Conservation (phyloP, 805 yeast genomes). For the Schizosaccharomyces octosporus region DNA sequence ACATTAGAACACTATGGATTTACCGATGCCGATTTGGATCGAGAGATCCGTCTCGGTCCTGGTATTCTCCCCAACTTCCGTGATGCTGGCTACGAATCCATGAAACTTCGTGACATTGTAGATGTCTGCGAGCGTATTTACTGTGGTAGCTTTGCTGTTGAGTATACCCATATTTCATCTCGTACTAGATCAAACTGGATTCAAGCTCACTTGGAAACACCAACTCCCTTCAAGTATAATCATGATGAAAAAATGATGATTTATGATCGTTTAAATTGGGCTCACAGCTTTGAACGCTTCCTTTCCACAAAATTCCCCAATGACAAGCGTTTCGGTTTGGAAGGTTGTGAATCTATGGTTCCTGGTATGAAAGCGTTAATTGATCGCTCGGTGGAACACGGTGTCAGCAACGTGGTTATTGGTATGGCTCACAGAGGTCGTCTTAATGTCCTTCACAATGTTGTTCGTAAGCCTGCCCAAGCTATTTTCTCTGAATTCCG, state of each 20-base stretch:
- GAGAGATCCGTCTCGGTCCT: constrained; percentile 76
- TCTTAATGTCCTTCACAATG: constrained; percentile 88
- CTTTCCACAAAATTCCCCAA: constrained; percentile 88
- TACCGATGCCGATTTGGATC: constrained; percentile 61
- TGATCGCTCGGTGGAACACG: constrained; percentile 64
- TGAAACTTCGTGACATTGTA: constrained; percentile 60
- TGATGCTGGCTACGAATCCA: constrained; percentile 27
- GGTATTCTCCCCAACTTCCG: constrained; percentile 90
- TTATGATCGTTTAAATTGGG: constrained; percentile 88
- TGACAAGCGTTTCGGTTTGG: constrained; percentile 94
- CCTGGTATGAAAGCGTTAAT: constrained; percentile 93
- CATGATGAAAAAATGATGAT: constrained; percentile 87
- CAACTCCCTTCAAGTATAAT: constrained; percentile 58
- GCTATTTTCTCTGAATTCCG: constrained; percentile 89
- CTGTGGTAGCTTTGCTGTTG: constrained; percentile 76
- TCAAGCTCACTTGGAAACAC: constrained; percentile 86
- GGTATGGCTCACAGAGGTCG: constrained; percentile 99
- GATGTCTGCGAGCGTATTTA: constrained; percentile 58
- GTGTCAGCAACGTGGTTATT: constrained; percentile 84
- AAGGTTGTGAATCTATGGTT: constrained; percentile 90
- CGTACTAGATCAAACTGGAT: constrained; percentile 94
- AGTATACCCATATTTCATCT: constrained; percentile 89
- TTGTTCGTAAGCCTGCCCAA: constrained; percentile 94
- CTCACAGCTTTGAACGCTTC: constrained; percentile 80
- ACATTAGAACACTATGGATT: constrained; percentile 83